Percentiles rank a stretch among this genome's conserved stretches.
Evolutionary conservation across 495 filamentous ascomycete species (phyloP).

Genomic region (Acidomyces sp.): DNA sequence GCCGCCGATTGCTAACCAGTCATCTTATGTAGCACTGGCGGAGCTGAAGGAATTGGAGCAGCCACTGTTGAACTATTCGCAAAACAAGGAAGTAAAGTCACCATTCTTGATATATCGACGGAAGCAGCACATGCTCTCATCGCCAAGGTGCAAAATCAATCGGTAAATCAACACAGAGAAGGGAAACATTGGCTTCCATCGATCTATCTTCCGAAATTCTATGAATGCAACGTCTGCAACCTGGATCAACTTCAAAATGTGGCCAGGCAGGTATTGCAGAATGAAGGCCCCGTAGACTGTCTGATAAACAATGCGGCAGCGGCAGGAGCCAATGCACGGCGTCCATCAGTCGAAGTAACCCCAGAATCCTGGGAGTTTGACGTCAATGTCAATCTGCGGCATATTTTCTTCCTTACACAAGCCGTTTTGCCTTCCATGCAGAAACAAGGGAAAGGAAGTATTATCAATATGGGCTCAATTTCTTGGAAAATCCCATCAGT

Average conservation of each 20-base stretch:
- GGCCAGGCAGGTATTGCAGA: constrained; percentile 5
- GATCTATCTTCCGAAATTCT: constrained; percentile 5
- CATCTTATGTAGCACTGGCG: too few relatives aligned
- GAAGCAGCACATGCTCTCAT: constrained; percentile 1
- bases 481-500: constrained; percentile 25
- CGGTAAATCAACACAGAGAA: not conserved
- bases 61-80: constrained; percentile 16
- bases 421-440: constrained; percentile 24
- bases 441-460: constrained; percentile 17
- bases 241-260: constrained; percentile 2
- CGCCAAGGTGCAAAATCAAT: not conserved
- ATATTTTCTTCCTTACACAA: constrained; percentile 31
- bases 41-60: constrained; percentile 15
- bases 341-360: constrained; percentile 17
- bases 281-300: constrained; percentile 11
- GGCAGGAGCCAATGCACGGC: constrained; percentile 10
- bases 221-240: constrained; percentile 15
- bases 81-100: constrained; percentile 15
- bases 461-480: constrained; percentile 26
- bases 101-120: constrained; percentile 14
- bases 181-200: not conserved
- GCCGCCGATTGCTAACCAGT: too few relatives aligned
- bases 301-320: constrained; percentile 18
- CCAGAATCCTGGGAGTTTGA: constrained; percentile 23
- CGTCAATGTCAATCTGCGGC: constrained; percentile 25